Evolutionary conservation across 2,329 filamentous ascomycete genomes (phyloP), one percentile per base, ranked within the genome.

Genomic region (Penicillium italicum): DNA sequence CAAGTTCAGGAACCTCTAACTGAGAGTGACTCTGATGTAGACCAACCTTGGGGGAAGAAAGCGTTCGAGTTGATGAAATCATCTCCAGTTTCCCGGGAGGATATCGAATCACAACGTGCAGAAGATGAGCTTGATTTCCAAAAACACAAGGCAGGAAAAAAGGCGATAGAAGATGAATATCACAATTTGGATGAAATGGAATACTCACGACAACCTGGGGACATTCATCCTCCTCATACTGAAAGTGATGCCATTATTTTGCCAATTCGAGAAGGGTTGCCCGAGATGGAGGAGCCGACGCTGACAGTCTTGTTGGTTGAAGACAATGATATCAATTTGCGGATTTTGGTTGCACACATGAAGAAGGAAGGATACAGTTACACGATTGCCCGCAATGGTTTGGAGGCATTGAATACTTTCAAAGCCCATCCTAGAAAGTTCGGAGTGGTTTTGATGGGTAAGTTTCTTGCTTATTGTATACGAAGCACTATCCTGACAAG

Each of bases 291-390:
- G 26, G 24, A 58, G 48, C 51, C 47, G 2, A 66, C 60, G 7
- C 57, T 50, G 42, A 9, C 41, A 53, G 58, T 74, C 3, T 57
- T 75, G 2, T 58, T 75, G 11, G 73, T 75, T 3, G 73, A 75
- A 51, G 73, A 75, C 57, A 75, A 75, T 52, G 60, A 61, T 7
- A 50, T 74, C 31, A 74, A 75, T 52, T 59, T 74, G 3, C 63
- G 66, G 37, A 59, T 74, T 16, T 63, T 74, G n/a, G 58, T 64
- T 24, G 68, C 69, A 3, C 71, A 62, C 48, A 67, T 69, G 58
- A 61, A 64, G 33, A 73, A 72, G 43, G 59, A 64, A 22, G 62
- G 62, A 1, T 63, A 66, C 34, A 52, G 62, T 3, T 70, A 70
- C 33, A 58, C 65, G 20, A 68, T 68, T 1, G 74, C 74, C 9